Evolutionary conservation across 2,329 filamentous ascomycete genomes (phyloP), one percentile per base, ranked within the genome.

Genomic region (Talaromyces pinophilus): DNA sequence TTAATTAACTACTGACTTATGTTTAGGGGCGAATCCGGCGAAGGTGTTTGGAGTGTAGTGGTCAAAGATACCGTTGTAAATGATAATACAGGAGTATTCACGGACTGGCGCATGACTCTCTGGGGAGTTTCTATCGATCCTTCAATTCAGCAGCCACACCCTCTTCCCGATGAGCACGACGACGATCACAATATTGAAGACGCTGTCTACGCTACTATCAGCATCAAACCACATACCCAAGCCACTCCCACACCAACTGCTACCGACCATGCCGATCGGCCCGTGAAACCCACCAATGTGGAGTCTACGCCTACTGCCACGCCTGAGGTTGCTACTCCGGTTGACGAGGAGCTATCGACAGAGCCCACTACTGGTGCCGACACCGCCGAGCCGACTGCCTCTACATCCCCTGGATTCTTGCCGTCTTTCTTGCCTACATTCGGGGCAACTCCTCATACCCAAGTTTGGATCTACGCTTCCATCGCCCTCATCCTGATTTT

Each of bases 391-490:
- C 65, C 65, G 33, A 64, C 55, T 13, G 33, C 63, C 10, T 61
- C 71, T 48, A 70, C 76, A 17, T 67, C 73, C 28, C 73, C 76
- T 17, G 84, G 84, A 70, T 89, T 92, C 68, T 84, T 97, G 19
- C 93, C 93, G 0, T 93, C 91, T 7, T 91, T 91, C 82, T 90
- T 98, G 75, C 93, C 94, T 0, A 94, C 92, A 1, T 96, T 98
- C 73, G 92, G 93, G 63, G 90, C 93, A 44, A 93, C 91, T 8
- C 92, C 92, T 71, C 88, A 87, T 74, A 97, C 93, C 0, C 92
- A 96, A 76, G 86, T 91, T 67, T 99, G 95, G 95, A 97, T 99
- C 71, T 98, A 90, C 76, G 93, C 92, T 66, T 88, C 93, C 3
- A 81, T 95, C 25, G 88, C 85, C n/a, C 86, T 97, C 22, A 99